Evolutionary conservation across 768 basidiomycete genomes (phyloP).

Genomic region (Naganishia onofrii): DNA sequence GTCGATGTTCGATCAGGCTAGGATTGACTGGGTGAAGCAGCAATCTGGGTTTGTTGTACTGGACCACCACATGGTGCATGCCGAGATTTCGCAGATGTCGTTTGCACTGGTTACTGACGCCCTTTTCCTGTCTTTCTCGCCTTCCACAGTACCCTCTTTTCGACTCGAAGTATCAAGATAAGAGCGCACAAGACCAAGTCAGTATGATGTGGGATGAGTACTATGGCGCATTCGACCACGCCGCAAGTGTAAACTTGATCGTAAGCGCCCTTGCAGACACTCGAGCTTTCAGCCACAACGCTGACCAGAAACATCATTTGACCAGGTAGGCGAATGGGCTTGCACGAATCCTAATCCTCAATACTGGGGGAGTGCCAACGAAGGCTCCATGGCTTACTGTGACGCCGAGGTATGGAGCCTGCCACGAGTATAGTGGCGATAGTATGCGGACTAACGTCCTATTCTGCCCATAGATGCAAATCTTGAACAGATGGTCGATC

Average conservation of each 20-base stretch:
- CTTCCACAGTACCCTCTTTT: slow-evolving; percentile 12
- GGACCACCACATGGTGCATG: slow-evolving; percentile 2
- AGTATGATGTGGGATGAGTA: slow-evolving; percentile 9
- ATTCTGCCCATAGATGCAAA: not conserved
- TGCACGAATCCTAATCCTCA: slow-evolving; percentile 21
- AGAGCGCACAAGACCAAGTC: slow-evolving; percentile 3
- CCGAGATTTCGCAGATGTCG: not conserved
- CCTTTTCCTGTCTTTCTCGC: not conserved
- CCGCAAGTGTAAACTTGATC: slow-evolving; percentile 2
- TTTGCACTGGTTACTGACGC: not conserved
- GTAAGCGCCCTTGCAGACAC: not conserved
- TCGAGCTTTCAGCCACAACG: not conserved
- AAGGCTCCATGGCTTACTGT: slow-evolving; percentile 18
- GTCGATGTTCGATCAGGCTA: slow-evolving; percentile 9
- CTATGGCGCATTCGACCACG: not conserved
- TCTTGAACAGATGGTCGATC: not conserved
- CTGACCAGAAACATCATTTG: not conserved
- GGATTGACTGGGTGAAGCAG: slow-evolving; percentile 16
- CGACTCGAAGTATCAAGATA: slow-evolving; percentile 1
- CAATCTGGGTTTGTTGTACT: slow-evolving; percentile 17
- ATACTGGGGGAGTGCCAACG: not conserved
- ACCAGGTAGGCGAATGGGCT: slow-evolving; percentile 33
- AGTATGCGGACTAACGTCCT: not conserved
- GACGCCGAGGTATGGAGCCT: slow-evolving; percentile 23
- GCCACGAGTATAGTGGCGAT: not conserved